These are phyloP conservation scores for Physcomitrium patens DNA, from an alignment of 225 moss, liverwort and hornwort species.

Conservation along the genomic window DNA sequence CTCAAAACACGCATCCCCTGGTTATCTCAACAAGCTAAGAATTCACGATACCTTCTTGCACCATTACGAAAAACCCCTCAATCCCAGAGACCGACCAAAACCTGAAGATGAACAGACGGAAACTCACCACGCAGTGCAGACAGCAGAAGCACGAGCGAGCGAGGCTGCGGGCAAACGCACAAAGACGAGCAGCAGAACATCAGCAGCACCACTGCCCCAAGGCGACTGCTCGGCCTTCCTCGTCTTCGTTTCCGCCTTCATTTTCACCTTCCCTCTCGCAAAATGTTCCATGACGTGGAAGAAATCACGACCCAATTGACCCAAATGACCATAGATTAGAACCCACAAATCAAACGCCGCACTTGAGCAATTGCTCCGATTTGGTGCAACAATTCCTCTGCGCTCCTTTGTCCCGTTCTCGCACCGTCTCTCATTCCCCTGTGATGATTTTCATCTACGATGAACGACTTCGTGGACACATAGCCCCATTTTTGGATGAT, in stretches of 20 bases:
- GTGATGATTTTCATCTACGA: no score
- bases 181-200: slow-evolving; percentile 51
- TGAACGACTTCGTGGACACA: no score
- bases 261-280: slow-evolving; percentile 12
- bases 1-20: slow-evolving; percentile 3
- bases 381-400: no score
- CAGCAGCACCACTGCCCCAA: slow-evolving; percentile 30
- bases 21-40: not conserved
- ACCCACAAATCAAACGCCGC: no score
- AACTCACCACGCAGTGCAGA: slow-evolving; percentile 56
- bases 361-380: no score
- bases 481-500: no score
- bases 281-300: slow-evolving; percentile 7
- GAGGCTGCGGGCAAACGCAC: slow-evolving; percentile 40
- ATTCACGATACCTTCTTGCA: not conserved
- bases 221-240: slow-evolving; percentile 22
- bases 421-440: no score
- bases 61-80: not conserved
- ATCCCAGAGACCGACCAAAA: slow-evolving; percentile 1
- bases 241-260: slow-evolving; percentile 17
- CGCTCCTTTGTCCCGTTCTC: no score
- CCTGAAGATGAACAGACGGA: not conserved
- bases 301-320: not conserved
- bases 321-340: no score
- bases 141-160: slow-evolving; percentile 43